Base-by-base conservation (phyloP, 192 early-diverging fungal species). In the Martensiomyces pterosporus region DNA sequence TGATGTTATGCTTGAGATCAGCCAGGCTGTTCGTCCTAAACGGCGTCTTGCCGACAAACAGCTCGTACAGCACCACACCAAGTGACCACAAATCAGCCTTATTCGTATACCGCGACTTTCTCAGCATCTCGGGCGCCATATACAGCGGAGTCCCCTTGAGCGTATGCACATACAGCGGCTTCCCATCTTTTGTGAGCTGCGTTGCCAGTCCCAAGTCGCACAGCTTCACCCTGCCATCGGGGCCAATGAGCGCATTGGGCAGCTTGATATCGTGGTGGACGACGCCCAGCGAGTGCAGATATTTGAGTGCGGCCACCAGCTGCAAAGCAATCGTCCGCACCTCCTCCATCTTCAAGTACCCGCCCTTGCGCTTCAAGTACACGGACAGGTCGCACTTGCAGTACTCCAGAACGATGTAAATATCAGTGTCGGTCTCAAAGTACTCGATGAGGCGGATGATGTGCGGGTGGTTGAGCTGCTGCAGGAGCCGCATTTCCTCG, bases 261-360 rank as follows among this genome's bases (percentile, higher is more conserved):
- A 64, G 53, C 45, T 85, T 88, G 49, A 88, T 79, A 50, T 88
- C 85, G 36, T 84, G 66, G 68, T 88, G 85, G 39, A 88, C 84
- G 3, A 88, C 80, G 15, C 80, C 81, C 43, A 70, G 67, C 3
- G 75, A 71, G 42, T 88, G 85, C 56, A 85, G 48, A 47, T 85
- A 84, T 24, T 49, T 47, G 5, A 88, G 71, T 8, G 81, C 85
- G 9, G 74, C 71, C 18, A 88, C 65, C 4, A 80, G 67, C 71
- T 86, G 76, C 43, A 57, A 29, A 2, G 57, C 68, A 39, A 78
- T 67, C 17, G 22, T 37, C 43, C 67, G 52, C 24, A 72, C 64
- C 14, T 71, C 56, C 49, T 72, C 63, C 47, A 63, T 60, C 25
- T 41, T 52, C 45, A 78, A 51, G 29, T 50, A 68, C 47, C 67